These are phyloP conservation scores for Hanseniaspora valbyensis DNA, from an alignment of 805 yeast genomes.

Conservation along the genomic window DNA sequence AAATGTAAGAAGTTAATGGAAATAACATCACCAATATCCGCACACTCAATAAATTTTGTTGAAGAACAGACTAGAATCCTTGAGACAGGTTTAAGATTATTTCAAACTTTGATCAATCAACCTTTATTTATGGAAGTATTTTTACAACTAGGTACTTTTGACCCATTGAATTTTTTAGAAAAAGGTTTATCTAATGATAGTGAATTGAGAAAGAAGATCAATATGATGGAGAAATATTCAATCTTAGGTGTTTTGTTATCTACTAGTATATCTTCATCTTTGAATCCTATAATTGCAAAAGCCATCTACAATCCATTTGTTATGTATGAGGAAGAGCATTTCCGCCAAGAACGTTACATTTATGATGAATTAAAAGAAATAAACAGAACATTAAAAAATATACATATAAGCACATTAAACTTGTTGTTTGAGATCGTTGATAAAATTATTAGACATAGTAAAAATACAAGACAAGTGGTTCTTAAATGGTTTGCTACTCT, in stretches of 20 bases:
- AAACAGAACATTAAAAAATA: slow-evolving; percentile 52
- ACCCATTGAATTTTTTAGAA: slow-evolving; percentile 8
- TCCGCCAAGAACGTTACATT: slow-evolving; percentile 11
- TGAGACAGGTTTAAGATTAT: slow-evolving; percentile 23
- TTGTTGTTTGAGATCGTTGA: slow-evolving; percentile 61
- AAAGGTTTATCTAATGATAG: neutral
- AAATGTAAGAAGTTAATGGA: neutral
- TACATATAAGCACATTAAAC: slow-evolving; percentile 47
- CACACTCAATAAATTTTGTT: neutral
- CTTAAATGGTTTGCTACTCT: slow-evolving; percentile 60
- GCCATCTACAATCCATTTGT: slow-evolving; percentile 33
- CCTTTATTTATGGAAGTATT: slow-evolving; percentile 19
- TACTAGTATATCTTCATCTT: slow-evolving; percentile 49
- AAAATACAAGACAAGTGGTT: slow-evolving; percentile 49
- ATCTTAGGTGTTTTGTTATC: slow-evolving; percentile 63
- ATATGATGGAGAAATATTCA: slow-evolving; percentile 40
- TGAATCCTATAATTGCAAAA: slow-evolving; percentile 40
- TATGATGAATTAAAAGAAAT: slow-evolving; percentile 35
- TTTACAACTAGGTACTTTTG: slow-evolving; percentile 47
- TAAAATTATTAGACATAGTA: slow-evolving; percentile 63
- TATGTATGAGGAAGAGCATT: slow-evolving; percentile 11
- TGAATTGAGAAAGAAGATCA: slow-evolving; percentile 30
- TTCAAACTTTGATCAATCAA: slow-evolving; percentile 23
- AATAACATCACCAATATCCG: neutral
- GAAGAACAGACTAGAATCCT: slow-evolving; percentile 19